Evolutionary conservation across 805 yeast species (phyloP), one percentile per base, ranked within the genome.

Genomic region (Tetrapisispora fleetii): DNA sequence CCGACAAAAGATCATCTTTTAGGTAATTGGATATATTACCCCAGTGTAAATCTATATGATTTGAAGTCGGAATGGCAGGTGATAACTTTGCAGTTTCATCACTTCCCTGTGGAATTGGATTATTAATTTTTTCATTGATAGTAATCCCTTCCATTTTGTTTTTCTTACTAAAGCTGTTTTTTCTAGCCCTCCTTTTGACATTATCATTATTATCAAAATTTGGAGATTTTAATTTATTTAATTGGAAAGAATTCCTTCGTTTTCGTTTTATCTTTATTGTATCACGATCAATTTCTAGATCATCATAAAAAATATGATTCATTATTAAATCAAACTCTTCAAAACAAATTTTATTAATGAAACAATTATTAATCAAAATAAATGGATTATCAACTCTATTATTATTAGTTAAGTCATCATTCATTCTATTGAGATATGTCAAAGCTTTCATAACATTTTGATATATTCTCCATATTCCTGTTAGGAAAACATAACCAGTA

Each of bases 401-500:
- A 2, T 27, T 36, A 22, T 9, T 8, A n/a, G 30, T n/a, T 16
- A 19, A 6, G 8, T 28, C 21, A 10, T 37, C 37, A 22, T 28
- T 45, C 6, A 21, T 27, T 27, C 48, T 32, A 30, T 39, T 24
- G 8, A 45, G 33, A 33, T 45, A 16, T 17, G 53, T 53, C 27
- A 63, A 50, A 32, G 63, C 64, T 30, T 58, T 56, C 66, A 63
- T 63, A n/a, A 64, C 60, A 51, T 63, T 67, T 52, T 65, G 68
- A 53, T 60, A 65, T 33, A 64, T 51, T 64, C 89, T 85, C 95
- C 95, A 87, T 45, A 88, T 74, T 1, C 95, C 95, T 0, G 96
- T 88, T 46, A 88, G 72, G 57, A 85, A 95, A 8, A 88, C 95
- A 60, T 80, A 81, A 0, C 96, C 96, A 2, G 93, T 80, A 54